A percentile compares a stretch with the other conserved stretches of the same genome.
Conservation (phyloP, 2,329 filamentous ascomycete genomes). For the Clonostachys rosea region DNA sequence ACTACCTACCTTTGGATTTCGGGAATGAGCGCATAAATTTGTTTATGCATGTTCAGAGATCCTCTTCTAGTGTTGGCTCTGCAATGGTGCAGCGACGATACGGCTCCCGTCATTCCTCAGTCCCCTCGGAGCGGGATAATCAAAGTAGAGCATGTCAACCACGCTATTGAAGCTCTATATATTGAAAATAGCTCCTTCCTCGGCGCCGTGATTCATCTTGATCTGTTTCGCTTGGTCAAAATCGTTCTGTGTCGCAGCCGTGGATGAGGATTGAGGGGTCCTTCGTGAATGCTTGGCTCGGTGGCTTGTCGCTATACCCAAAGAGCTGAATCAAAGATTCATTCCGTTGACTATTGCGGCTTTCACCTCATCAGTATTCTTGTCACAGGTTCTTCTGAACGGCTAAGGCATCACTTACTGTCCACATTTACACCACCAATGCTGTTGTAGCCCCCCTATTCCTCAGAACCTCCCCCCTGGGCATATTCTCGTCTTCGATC, state of each 20-base stretch:
- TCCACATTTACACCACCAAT: too few relatives aligned
- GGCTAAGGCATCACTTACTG: too few relatives aligned
- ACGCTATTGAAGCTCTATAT: neutral
- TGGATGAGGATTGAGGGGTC: neutral
- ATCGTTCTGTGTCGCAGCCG: neutral
- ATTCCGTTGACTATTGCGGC: too few relatives aligned
- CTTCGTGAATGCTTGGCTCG: neutral
- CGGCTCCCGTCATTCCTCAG: neutral
- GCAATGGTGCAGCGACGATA: neutral
- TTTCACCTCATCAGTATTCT: too few relatives aligned
- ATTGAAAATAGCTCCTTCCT: neutral
- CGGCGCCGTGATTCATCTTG: neutral
- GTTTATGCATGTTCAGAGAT: neutral
- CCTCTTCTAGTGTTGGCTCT: neutral
- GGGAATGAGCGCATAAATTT: neutral
- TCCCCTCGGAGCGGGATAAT: neutral
- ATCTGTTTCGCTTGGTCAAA: neutral
- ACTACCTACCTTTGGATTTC: neutral
- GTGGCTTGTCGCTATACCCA: too few relatives aligned
- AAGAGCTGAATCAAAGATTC: too few relatives aligned
- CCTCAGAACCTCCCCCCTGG: too few relatives aligned
- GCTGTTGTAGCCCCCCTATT: too few relatives aligned
- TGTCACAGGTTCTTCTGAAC: too few relatives aligned
- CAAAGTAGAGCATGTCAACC: neutral
- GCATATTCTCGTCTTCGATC: too few relatives aligned